Evolutionary conservation across 2,329 filamentous ascomycete genomes (phyloP).

Genomic region (Coleophoma crateriformis): DNA sequence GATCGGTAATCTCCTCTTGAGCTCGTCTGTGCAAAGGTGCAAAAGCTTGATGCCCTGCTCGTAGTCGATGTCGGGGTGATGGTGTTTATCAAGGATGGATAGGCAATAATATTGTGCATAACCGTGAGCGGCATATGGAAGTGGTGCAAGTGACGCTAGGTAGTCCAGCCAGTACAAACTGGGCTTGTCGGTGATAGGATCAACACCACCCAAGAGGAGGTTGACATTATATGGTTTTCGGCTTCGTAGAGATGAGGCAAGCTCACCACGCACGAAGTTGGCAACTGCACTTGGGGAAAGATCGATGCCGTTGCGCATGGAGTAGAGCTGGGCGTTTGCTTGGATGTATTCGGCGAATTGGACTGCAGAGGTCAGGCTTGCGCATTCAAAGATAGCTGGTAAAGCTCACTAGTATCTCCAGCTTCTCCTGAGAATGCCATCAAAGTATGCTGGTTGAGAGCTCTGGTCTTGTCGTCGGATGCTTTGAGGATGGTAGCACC

Average conservation of each 20-base stretch:
- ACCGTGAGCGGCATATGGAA: conserved; percentile 95
- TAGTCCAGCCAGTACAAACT: conserved; percentile 97
- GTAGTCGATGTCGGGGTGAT: conserved; percentile 87
- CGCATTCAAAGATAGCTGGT: not conserved
- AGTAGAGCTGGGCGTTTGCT: conserved; percentile 96
- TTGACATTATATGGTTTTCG: conserved; percentile 96
- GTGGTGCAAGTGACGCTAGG: conserved; percentile 77
- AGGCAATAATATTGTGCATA: conserved; percentile 99
- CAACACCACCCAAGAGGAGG: conserved; percentile 87
- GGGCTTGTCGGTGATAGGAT: conserved; percentile 86
- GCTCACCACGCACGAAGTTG: conserved; percentile 88
- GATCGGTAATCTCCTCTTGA: conserved; percentile 93
- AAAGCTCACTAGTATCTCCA: conserved; percentile 75
- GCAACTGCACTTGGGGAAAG: conserved; percentile 85
- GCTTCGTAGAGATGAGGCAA: conserved; percentile 84
- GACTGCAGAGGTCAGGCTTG: conserved; percentile 46
- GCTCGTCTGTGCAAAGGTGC: conserved; percentile 91
- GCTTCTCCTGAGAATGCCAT: conserved; percentile 96
- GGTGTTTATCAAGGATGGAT: conserved; percentile 96
- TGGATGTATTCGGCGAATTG: conserved; percentile 99
- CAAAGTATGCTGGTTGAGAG: conserved; percentile 87
- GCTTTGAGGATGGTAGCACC: conserved; percentile 94
- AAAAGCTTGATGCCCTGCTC: conserved; percentile 89
- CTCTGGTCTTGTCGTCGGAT: conserved; percentile 91
- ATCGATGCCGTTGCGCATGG: conserved; percentile 94